phyloP scores from a whole-genome alignment of 345 rosid genomes.

The Erucastrum elatum region DNA sequence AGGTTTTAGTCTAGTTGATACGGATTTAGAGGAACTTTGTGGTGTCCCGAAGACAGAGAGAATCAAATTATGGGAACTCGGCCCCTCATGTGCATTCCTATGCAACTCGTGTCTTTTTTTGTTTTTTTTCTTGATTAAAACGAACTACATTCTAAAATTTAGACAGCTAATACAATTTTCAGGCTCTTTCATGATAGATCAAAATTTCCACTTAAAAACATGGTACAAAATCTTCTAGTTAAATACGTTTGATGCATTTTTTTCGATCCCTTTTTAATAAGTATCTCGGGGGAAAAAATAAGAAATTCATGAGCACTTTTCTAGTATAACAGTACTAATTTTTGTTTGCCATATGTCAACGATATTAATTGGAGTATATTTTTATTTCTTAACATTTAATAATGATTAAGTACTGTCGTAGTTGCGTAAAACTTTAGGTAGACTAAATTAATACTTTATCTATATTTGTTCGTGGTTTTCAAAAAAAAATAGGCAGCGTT shows the following conservation, averaged over 20 bases:
- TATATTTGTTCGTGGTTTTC: slow-evolving; percentile 3
- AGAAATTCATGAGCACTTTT: not conserved
- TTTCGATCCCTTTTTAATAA: not conserved
- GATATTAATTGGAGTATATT: not conserved
- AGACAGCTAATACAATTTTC: not conserved
- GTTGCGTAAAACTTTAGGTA: not conserved
- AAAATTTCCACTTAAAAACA: not conserved
- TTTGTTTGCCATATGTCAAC: not conserved
- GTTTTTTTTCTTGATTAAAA: not conserved
- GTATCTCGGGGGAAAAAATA: not conserved
- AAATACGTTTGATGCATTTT: not conserved
- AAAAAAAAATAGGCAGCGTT: slow-evolving; percentile 5
- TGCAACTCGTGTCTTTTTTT: slow-evolving; percentile 2
- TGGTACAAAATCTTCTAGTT: not conserved
- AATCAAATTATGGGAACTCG: slow-evolving; percentile 48
- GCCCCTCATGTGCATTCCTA: slow-evolving; percentile 36
- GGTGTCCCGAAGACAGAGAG: slow-evolving; percentile 62
- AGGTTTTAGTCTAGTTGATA: not conserved
- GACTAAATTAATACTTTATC: not conserved
- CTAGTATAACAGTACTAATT: not conserved
- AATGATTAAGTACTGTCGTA: not conserved
- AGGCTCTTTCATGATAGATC: not conserved
- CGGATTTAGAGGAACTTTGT: slow-evolving; percentile 15
- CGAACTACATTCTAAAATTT: not conserved
- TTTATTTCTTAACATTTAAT: not conserved